Base-by-base conservation (phyloP, 345 rosid species). In the Populus davidiana region DNA sequence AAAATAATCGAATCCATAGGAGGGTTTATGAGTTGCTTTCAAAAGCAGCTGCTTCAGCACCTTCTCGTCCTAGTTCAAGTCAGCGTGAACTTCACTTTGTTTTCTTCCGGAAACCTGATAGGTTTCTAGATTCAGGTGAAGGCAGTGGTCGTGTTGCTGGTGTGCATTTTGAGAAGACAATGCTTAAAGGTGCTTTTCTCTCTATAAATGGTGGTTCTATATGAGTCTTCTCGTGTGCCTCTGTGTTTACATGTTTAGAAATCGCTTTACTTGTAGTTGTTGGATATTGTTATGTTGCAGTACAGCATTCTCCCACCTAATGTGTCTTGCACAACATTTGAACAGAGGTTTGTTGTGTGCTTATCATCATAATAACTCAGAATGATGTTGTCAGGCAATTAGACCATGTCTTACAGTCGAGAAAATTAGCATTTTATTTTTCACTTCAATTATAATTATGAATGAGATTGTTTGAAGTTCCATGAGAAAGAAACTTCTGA, bases 71-170 rank as follows among this genome's bases (percentile, higher is more conserved):
- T 18, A 81, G 78, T 74, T 80, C 89, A 44, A 89, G 84, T 82
- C 92, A 86, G 79, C 87, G 86, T 49, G 94, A 95, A 82, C 93
- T 95, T 75, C 93, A 91, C 76, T 93, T 95, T 86, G 85, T 91
- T 83, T 95, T 95, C 89, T 93, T 90, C 85, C 86, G 78, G 76
- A 92, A 90, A 74, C 97, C 99, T 83, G 88, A 86, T 67, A 81
- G 71, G 73, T 93, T 95, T 85, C 79, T 91, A 25, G 92, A 87
- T 79, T 90, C 94, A 70, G 75, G 79, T 75, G 91, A 86, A 56
- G 84, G 81, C 62, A 82, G 52, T 67, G 93, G 93, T 43, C 87
- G 86, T 82, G 94, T 95, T 76, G 82, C 96, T 31, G 91, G 90
- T 75, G 90, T 88, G 74, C 86, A 81, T 70, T 86, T 95, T 71